Evolutionary conservation across 2,329 filamentous ascomycete species (phyloP).

Genomic region (Aspergillus ibericus): DNA sequence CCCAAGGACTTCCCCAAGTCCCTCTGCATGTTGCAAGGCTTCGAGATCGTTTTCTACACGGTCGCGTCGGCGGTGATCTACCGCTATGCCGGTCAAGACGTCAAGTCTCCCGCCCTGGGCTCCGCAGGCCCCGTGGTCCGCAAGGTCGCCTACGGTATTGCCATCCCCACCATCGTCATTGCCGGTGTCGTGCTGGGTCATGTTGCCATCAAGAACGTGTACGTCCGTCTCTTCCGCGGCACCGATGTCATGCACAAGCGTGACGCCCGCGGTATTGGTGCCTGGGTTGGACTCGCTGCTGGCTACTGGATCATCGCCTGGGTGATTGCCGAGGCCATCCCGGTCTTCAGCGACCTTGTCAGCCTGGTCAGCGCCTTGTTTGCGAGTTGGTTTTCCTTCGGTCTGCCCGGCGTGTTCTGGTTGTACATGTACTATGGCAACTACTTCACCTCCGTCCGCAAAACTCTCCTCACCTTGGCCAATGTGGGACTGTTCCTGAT

Average conservation of each 20-base stretch:
- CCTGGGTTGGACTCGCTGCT: constrained; percentile 61
- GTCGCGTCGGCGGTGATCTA: constrained; percentile 68
- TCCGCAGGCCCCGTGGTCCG: constrained; percentile 58
- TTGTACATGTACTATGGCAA: constrained; percentile 14
- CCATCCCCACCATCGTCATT: constrained; percentile 68
- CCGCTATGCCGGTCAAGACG: constrained; percentile 61
- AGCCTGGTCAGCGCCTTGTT: constrained; percentile 51
- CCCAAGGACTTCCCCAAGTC: constrained; percentile 63
- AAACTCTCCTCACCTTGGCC: constrained; percentile 7
- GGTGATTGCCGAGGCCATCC: constrained; percentile 68
- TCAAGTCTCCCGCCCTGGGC: constrained; percentile 65
- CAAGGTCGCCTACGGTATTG: constrained; percentile 67
- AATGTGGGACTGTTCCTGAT: constrained; percentile 12
- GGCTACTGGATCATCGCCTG: constrained; percentile 61
- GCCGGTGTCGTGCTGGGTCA: constrained; percentile 69
- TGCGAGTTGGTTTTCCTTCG: constrained; percentile 17
- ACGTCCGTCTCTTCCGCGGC: constrained; percentile 61
- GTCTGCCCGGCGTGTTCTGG: constrained; percentile 17
- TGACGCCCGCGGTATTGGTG: constrained; percentile 51
- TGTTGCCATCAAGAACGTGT: constrained; percentile 66
- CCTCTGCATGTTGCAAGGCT: constrained; percentile 60
- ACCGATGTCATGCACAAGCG: constrained; percentile 55
- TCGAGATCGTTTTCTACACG: constrained; percentile 63
- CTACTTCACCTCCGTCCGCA: constrained; percentile 11
- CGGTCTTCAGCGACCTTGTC: constrained; percentile 66